These are phyloP conservation scores for Thinopyrum elongatum DNA, from an alignment of 176 grass and related monocot genomes.

Conservation along the genomic window DNA sequence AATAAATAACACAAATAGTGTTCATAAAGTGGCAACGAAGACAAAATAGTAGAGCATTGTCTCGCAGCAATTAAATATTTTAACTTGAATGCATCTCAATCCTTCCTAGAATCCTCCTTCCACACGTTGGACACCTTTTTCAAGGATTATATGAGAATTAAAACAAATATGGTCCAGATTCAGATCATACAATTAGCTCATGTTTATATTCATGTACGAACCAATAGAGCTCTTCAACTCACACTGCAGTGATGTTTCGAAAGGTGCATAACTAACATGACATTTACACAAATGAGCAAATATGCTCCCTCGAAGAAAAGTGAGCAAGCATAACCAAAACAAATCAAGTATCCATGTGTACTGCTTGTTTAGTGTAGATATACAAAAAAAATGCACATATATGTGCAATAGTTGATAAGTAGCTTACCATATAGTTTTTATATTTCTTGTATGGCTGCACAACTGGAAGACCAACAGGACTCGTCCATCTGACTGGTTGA, in stretches of 20 bases:
- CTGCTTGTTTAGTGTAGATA: slow-evolving; percentile 5
- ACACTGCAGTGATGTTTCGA: background rate
- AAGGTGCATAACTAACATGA: background rate
- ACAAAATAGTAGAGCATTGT: background rate
- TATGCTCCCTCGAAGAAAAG: background rate
- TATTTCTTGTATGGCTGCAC: slow-evolving; percentile 90
- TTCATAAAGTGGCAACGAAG: slow-evolving; percentile 7
- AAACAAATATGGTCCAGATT: background rate
- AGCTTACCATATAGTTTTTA: slow-evolving; percentile 79
- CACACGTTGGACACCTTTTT: background rate
- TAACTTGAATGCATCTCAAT: background rate
- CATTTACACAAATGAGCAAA: background rate
- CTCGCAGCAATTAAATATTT: background rate
- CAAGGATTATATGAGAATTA: background rate
- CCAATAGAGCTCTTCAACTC: background rate
- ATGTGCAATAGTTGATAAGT: slow-evolving; percentile 23
- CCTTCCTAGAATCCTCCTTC: background rate
- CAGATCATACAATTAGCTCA: background rate
- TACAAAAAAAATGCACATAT: background rate
- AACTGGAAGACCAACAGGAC: slow-evolving; percentile 90
- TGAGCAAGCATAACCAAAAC: background rate
- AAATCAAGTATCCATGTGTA: background rate
- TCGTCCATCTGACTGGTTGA: slow-evolving; percentile 90
- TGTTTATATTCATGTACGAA: background rate
- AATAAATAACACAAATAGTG: slow-evolving; percentile 4